These are phyloP conservation scores for Pseudisothecium myosuroides DNA, from an alignment of 225 moss, liverwort and hornwort genomes.

Conservation along the genomic window DNA sequence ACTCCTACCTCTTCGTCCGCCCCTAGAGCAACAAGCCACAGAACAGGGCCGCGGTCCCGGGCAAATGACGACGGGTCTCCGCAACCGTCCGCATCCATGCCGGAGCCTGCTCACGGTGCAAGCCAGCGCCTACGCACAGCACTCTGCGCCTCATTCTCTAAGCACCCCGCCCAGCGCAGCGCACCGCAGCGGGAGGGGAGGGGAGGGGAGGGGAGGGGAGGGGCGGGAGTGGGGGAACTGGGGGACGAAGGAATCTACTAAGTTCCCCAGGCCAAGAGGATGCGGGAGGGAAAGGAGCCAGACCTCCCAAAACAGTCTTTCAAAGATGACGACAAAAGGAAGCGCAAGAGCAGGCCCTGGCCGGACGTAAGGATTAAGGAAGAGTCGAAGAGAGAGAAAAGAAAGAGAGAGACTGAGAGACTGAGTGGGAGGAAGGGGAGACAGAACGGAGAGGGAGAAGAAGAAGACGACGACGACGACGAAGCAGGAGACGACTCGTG, in stretches of 20 bases:
- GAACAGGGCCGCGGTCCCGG: conserved; percentile 27
- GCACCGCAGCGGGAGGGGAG: conserved; percentile 2
- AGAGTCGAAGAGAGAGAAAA: not conserved
- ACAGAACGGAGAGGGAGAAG: not conserved
- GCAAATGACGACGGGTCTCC: conserved; percentile 30
- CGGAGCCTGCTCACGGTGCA: conserved; percentile 36
- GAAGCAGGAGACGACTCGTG: not conserved
- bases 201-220: too few relatives aligned
- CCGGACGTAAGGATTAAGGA: conserved; percentile 10
- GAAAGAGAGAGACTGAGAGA: not conserved
- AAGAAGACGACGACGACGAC: not conserved
- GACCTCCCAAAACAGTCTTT: conserved; percentile 24
- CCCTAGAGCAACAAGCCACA: conserved; percentile 39
- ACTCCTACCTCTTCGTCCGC: conserved; percentile 40
- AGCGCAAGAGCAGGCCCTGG: conserved; percentile 28
- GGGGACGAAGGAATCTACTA: conserved; percentile 4
- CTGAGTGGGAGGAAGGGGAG: not conserved
- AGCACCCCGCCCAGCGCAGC: conserved; percentile 12
- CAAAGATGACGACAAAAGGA: conserved; percentile 43
- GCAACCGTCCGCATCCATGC: conserved; percentile 34
- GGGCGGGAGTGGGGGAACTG: not conserved
- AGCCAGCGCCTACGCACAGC: conserved; percentile 35
- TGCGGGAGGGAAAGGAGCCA: not conserved
- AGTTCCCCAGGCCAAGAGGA: not conserved
- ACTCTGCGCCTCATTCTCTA: conserved; percentile 53